Percentiles rank a stretch among this genome's conserved stretches.
phyloP scores from a whole-genome alignment of 257 asterid species.

The Marsdenia floribunda region DNA sequence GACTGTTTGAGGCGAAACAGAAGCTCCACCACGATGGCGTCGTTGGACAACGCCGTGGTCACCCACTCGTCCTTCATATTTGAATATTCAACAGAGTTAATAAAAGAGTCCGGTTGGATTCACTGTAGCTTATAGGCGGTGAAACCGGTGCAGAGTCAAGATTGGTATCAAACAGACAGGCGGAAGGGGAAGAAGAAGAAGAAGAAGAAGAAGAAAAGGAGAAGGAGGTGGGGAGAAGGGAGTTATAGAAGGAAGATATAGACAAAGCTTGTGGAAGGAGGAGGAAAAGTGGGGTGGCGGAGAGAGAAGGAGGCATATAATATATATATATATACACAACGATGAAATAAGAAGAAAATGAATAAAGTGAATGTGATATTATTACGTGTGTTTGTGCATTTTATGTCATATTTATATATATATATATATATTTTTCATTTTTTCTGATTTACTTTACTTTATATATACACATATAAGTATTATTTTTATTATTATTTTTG shows the following conservation, averaged over 20 bases:
- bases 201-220: background rate
- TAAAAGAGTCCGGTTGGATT: too few species aligned
- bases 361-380: background rate
- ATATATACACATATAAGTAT: too few species aligned
- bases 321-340: background rate
- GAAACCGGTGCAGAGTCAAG: background rate
- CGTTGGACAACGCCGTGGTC: conserved; percentile 33
- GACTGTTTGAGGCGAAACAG: conserved; percentile 30
- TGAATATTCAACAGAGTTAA: background rate
- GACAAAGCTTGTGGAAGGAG: background rate
- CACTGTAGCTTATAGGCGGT: too few species aligned
- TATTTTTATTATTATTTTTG: too few species aligned
- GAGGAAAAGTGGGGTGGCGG: conserved; percentile 1
- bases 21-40: conserved; percentile 32
- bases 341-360: background rate
- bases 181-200: background rate
- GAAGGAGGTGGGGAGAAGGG: background rate
- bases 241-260: background rate
- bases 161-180: too few species aligned
- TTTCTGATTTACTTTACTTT: too few species aligned
- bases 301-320: background rate
- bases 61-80: conserved; percentile 37
- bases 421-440: background rate
- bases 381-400: background rate
- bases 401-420: background rate